Percentiles rank a stretch among this genome's conserved stretches.
Evolutionary conservation across 805 yeast genomes (phyloP).

Genomic region (Wickerhamiella musiphila): DNA sequence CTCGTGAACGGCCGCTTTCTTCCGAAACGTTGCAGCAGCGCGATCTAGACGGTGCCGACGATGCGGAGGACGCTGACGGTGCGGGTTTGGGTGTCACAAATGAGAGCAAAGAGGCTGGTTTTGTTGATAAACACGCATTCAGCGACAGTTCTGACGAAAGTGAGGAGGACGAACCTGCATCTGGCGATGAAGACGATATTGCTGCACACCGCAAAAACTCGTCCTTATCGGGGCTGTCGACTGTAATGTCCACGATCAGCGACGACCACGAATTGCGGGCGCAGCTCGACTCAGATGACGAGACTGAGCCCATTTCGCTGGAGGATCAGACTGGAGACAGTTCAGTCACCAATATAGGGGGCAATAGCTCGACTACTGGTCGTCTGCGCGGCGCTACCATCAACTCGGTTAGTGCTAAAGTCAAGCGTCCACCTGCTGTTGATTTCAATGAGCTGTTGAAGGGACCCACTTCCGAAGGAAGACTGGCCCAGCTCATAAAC

Average conservation of each 20-base stretch:
- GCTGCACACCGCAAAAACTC: too few species aligned
- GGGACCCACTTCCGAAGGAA: slow-evolving; percentile 15
- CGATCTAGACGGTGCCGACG: not conserved
- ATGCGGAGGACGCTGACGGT: not conserved
- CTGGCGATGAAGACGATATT: too few species aligned
- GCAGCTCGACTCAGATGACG: not conserved
- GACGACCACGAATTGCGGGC: slow-evolving; percentile 1
- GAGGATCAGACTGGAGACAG: too few species aligned
- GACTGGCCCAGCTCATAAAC: slow-evolving; percentile 16
- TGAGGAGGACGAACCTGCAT: not conserved
- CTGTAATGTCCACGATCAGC: slow-evolving; percentile 1
- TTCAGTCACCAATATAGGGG: too few species aligned
- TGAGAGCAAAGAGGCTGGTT: too few species aligned
- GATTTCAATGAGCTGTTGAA: slow-evolving; percentile 20
- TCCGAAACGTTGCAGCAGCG: not conserved
- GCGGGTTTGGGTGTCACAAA: too few species aligned
- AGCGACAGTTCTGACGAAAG: not conserved
- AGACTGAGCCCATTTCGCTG: too few species aligned
- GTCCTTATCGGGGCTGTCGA: too few species aligned
- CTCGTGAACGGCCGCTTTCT: not conserved
- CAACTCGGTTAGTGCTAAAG: slow-evolving; percentile 7
- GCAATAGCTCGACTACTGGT: too few species aligned
- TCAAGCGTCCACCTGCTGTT: slow-evolving; percentile 19
- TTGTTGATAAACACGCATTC: not conserved
- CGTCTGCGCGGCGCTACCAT: slow-evolving; percentile 2